These are phyloP conservation scores for Aureobasidium lini DNA, from an alignment of 2,329 filamentous ascomycete species.

Conservation along the genomic window DNA sequence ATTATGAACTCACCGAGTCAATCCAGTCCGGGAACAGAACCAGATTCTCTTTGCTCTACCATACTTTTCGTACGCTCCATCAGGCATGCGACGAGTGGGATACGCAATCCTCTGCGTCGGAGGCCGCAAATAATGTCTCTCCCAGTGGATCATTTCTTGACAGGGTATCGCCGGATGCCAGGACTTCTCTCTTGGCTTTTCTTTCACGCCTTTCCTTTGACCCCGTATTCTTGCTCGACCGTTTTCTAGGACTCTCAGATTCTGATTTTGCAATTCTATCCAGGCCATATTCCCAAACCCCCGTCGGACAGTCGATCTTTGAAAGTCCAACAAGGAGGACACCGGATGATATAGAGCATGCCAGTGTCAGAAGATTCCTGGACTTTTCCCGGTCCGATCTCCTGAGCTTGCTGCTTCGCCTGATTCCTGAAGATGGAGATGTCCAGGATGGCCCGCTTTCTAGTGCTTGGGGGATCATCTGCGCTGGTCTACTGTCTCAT, in stretches of 20 bases:
- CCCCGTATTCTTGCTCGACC: slow-evolving; percentile 76
- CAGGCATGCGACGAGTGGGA: slow-evolving; percentile 35
- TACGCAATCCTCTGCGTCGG: not conserved
- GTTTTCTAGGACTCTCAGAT: slow-evolving; percentile 67
- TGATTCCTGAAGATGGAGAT: not conserved
- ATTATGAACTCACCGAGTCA: slow-evolving; percentile 68
- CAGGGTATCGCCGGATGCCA: slow-evolving; percentile 66
- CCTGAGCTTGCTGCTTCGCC: slow-evolving; percentile 73
- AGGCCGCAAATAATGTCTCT: not conserved
- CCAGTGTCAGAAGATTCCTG: slow-evolving; percentile 71
- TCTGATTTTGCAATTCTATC: slow-evolving; percentile 55
- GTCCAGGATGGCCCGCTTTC: slow-evolving; percentile 25
- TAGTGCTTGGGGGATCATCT: slow-evolving; percentile 83
- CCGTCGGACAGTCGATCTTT: slow-evolving; percentile 35
- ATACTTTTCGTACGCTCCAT: slow-evolving; percentile 66
- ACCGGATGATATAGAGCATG: slow-evolving; percentile 44
- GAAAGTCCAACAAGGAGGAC: slow-evolving; percentile 35
- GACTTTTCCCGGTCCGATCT: slow-evolving; percentile 87
- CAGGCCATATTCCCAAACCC: not conserved
- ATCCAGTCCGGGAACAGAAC: slow-evolving; percentile 75
- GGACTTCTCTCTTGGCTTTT: slow-evolving; percentile 71
- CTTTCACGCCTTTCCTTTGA: slow-evolving; percentile 77
- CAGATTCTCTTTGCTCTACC: slow-evolving; percentile 65
- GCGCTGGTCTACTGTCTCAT: slow-evolving; percentile 73
- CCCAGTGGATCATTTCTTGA: slow-evolving; percentile 44